phyloP scores from a whole-genome alignment of 108 stramenopile genomes.

The Fragilaria radians region DNA sequence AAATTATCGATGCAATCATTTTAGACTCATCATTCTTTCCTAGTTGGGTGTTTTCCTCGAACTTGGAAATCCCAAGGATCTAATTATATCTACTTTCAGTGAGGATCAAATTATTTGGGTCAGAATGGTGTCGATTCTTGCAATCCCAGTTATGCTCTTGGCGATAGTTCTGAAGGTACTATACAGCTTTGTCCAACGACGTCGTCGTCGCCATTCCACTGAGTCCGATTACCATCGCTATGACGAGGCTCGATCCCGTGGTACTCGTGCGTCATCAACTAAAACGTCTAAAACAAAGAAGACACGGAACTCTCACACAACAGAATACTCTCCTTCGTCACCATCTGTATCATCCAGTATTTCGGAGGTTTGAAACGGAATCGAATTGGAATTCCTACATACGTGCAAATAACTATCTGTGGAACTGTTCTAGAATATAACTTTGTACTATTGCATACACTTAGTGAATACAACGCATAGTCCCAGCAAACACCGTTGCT shows the following conservation, averaged over 20 bases:
- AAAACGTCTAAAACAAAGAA: neutral
- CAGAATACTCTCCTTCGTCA: neutral
- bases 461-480: too few species aligned
- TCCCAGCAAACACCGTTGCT: too few species aligned
- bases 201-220: neutral
- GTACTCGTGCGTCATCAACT: neutral
- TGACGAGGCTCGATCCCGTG: neutral
- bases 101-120: constrained; percentile 21
- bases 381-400: too few species aligned
- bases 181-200: neutral
- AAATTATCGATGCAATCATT: too few species aligned
- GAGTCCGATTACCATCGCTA: neutral
- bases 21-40: neutral
- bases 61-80: constrained; percentile 35
- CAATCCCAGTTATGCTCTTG: neutral
- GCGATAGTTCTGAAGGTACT: neutral
- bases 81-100: constrained; percentile 39
- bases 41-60: constrained; percentile 36
- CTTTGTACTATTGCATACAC: too few species aligned
- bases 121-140: constrained; percentile 24
- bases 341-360: neutral
- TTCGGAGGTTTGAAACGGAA: neutral
- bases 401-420: too few species aligned
- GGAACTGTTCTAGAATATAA: too few species aligned
- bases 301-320: neutral